Evolutionary conservation across 495 filamentous ascomycete species (phyloP), one percentile per base, ranked within the genome.

Genomic region (Stereocaulon alpinum): DNA sequence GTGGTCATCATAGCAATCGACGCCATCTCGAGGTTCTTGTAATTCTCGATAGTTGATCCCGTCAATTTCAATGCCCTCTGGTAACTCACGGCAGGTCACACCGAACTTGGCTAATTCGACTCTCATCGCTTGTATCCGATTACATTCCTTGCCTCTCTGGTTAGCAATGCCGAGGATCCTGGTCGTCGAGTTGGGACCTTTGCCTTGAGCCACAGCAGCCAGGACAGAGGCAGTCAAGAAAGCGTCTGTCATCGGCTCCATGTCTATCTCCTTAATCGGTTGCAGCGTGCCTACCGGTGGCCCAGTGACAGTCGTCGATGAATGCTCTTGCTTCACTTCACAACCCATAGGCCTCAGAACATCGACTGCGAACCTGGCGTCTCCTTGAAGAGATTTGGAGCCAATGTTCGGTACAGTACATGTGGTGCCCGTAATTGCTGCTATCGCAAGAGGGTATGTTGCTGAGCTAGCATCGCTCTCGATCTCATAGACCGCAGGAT

Each of bases 191-290:
- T 72, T 75, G 0, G 85, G 84, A 17, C 65, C 58, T 44, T 66
- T 67, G 17, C 63, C 64, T 15, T 79, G 84, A n/a, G 91, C 91
- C 44, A 93, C 88, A 52, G 93, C 93, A 17, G 91, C 94, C 54
- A 99, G 83, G 34, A 95, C 88, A 14, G 89, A 92, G 18, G 93
- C 93, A 29, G 88, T 94, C 32, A 99, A 76, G 80, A 99, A 99
- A 55, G 93, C 93, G 75, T 99, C 93, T 0, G 93, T 99, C 93
- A 99, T 99, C 17, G 91, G 88, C 68, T 96, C 93, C 93, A 99
- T 99, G 67, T 99, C 91, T 29, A 97, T 83, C 50, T 91, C 81
- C 2, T 83, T 77, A 11, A 89, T 71, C 0, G 84, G 79, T 61
- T 83, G 84, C 44, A 99, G 72, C 5, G 77, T 72, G 24, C 91